Base-by-base conservation (phyloP, 192 early-diverging fungal species). In the Backusella westeae region DNA sequence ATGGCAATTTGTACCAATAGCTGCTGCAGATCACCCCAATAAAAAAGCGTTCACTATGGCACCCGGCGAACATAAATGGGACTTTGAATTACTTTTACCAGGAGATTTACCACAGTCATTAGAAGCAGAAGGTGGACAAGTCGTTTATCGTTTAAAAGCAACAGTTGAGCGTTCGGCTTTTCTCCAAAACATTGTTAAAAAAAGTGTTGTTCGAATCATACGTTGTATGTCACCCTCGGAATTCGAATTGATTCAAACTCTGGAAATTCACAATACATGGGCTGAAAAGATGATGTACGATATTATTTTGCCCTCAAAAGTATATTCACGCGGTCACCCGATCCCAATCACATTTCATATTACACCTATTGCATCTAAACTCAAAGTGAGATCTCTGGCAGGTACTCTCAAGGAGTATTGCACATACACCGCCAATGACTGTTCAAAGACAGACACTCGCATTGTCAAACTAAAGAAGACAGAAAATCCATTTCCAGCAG, bases 31-130 rank as follows among this genome's bases (percentile, higher is more conserved):
- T 12, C 72, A 81, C 44, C 32, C 85, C 14, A 81, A 85, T 42
- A 86, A 85, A 49, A 84, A 85, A 17, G 52, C 71, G 0, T 67
- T 80, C 38, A 65, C 74, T 6, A 76, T 88, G 70, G 78, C 76
- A 6, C 75, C 88, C 15, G 78, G 82, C 12, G 73, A 79, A 66
- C 80, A 88, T 41, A 73, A 74, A 34, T 91, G 83, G 80, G 75
- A 77, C 41, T 91, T 91, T 68, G 89, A 90, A 72, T 34, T 90
- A 36, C 63, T 80, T 7, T 29, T 91, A 10, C 84, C 87, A 3
- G 90, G 90, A 4, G 80, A 88, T 69, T 83, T 90, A 71, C 90
- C 90, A 4, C 88, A 91, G 78, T 86, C 90, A 1, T 75, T 89
- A 14, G 81, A 84, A 38, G 73, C 79, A 52, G 79, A 85, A 35